Base-by-base conservation (phyloP, 805 yeast genomes). In the Wickerhamiella vanderwaltii region DNA sequence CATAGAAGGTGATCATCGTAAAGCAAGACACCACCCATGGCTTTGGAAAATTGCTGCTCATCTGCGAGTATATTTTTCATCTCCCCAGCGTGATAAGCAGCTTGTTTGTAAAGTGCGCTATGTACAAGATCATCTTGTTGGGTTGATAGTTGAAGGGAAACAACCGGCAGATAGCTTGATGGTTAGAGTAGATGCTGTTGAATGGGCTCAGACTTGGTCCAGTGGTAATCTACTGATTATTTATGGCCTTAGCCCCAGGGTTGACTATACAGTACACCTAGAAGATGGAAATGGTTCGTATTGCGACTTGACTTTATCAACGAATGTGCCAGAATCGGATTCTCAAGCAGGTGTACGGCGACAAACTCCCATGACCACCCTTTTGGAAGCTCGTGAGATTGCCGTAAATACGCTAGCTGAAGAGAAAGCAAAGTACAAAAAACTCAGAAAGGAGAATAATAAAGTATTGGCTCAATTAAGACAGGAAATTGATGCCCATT, bases 301-400 rank as follows among this genome's bases (percentile, higher is more conserved):
- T 13, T 35, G 49, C 26, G 42, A 41, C n/a, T 39, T 41, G 40
- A 42, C 30, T 26, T 20, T 44, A 7, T 30, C 34, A 25, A 47
- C 63, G 56, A 18, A 29, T 19, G 39, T 29, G 28, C 41, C 53
- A 20, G 43, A 50, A 17, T 51, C 55, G 5, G 50, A 54, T 2
- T 44, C 67, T 19, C 66, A 70, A 5, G 25, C 16, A 4, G 33
- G 35, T 28, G 55, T 66, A 19, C 67, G 31, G 18, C 35, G 34
- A 15, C 34, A 32, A n/a, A 29, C 82, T 1, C 85, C 87, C 0
- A 60, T 78, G 34, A 66, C 73, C 1, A 79, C 86, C 1, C 60
- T 79, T 29, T 73, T 77, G 49, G 78, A 75, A 50, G 74, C 81
- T 16, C 71, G 78, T 26, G 66, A 74, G 25, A 75, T 84, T 0